These are phyloP conservation scores for Naganishia sp. DNA, from an alignment of 1,284 basidiomycete species.

Conservation along the genomic window DNA sequence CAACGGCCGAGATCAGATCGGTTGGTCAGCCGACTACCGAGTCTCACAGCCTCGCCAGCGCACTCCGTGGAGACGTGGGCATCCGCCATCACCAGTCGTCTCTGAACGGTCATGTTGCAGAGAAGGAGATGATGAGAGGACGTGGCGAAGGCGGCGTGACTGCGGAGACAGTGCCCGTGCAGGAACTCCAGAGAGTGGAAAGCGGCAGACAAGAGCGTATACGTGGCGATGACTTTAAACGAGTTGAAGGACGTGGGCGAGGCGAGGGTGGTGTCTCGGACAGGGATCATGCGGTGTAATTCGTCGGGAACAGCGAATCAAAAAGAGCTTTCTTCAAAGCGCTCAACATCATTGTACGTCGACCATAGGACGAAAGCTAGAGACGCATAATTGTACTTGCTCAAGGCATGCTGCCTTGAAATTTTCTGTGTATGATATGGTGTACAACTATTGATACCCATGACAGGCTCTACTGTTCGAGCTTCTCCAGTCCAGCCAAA, in stretches of 20 bases:
- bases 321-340: conserved; percentile 8
- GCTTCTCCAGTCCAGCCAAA: conserved; percentile 46
- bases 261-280: conserved; percentile 28
- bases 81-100: conserved; percentile 5
- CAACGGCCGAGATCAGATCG: conserved; percentile 22
- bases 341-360: conserved; percentile 18
- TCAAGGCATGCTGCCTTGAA: too few relatives aligned
- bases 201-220: conserved; percentile 15
- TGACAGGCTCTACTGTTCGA: conserved; percentile 31
- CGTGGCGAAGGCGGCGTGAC: conserved; percentile 15
- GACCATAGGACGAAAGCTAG: neutral
- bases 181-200: conserved; percentile 16
- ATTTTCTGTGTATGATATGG: neutral
- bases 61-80: conserved; percentile 15
- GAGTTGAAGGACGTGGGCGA: conserved; percentile 22
- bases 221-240: conserved; percentile 26
- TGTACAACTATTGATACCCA: too few relatives aligned
- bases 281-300: conserved; percentile 2
- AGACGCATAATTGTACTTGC: conserved; percentile 14
- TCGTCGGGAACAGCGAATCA: neutral
- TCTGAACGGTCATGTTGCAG: conserved; percentile 15
- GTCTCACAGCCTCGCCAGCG: conserved; percentile 8
- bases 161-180: neutral
- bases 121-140: conserved; percentile 25
- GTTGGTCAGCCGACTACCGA: conserved; percentile 19